phyloP scores from a whole-genome alignment of 345 rosid genomes.

The Orychophragmus violaceus region DNA sequence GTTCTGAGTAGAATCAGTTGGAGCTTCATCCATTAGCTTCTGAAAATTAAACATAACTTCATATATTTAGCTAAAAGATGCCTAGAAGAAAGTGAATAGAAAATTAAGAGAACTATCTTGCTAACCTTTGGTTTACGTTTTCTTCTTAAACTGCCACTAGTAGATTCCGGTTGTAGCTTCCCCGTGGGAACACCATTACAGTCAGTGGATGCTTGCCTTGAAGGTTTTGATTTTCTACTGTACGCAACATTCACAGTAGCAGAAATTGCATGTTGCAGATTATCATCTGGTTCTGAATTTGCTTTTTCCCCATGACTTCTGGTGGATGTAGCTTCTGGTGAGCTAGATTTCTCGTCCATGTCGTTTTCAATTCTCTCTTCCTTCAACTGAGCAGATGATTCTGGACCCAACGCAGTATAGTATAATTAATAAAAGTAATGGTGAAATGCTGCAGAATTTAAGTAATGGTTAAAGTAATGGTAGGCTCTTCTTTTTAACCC shows the following conservation, averaged over 20 bases:
- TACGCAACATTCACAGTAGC: slow-evolving; percentile 36
- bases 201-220: slow-evolving; percentile 35
- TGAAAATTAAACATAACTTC: slow-evolving; percentile 31
- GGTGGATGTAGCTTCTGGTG: slow-evolving; percentile 50
- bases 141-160: slow-evolving; percentile 41
- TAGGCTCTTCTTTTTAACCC: neutral
- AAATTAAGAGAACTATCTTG: slow-evolving; percentile 6
- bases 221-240: slow-evolving; percentile 46
- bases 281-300: slow-evolving; percentile 43
- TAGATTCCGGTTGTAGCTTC: slow-evolving; percentile 36
- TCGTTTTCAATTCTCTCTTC: slow-evolving; percentile 48
- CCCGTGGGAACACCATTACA: slow-evolving; percentile 35
- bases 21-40: slow-evolving; percentile 43
- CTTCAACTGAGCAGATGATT: slow-evolving; percentile 61
- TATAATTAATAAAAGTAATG: neutral
- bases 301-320: slow-evolving; percentile 37
- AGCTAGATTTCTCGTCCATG: slow-evolving; percentile 44
- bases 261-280: slow-evolving; percentile 24
- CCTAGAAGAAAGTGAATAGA: slow-evolving; percentile 5
- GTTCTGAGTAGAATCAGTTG: slow-evolving; percentile 29
- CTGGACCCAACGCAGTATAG: slow-evolving; percentile 36
- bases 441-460: slow-evolving; percentile 1
- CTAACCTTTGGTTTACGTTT: slow-evolving; percentile 41
- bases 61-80: slow-evolving; percentile 3
- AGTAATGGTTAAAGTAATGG: neutral